Percentiles rank a stretch among this genome's conserved stretches.
Conservation (phyloP, 805 yeast species). For the Metschnikowia gruessii region DNA sequence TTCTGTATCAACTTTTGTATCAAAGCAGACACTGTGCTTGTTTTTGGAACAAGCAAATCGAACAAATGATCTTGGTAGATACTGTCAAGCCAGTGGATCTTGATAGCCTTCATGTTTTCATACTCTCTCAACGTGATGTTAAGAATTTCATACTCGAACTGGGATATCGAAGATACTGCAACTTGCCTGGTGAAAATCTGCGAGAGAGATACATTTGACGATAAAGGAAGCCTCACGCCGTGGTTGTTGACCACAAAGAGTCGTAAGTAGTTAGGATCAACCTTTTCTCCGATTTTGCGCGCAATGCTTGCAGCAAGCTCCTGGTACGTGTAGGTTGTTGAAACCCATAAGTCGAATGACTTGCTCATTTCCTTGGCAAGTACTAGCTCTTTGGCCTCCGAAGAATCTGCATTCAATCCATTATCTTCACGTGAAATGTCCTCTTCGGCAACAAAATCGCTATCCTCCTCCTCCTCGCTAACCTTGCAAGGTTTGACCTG, state of each 20-base stretch:
- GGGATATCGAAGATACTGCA: constrained; percentile 42
- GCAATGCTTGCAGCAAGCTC: constrained; percentile 65
- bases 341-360: constrained; percentile 64
- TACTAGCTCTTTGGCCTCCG: constrained; percentile 19
- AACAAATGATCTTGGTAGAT: constrained; percentile 64
- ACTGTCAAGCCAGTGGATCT: constrained; percentile 68
- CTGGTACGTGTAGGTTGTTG: constrained; percentile 54
- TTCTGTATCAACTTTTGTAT: constrained; percentile 55
- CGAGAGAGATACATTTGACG: constrained; percentile 34
- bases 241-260: constrained; percentile 58
- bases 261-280: constrained; percentile 61
- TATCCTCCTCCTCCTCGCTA: constrained; percentile 53
- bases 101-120: constrained; percentile 69
- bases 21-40: constrained; percentile 55
- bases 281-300: constrained; percentile 38
- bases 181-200: constrained; percentile 42
- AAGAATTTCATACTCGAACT: constrained; percentile 72
- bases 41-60: constrained; percentile 67
- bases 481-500: constrained; percentile 47
- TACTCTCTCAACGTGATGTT: constrained; percentile 71
- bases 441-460: constrained; percentile 39
- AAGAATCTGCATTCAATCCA: constrained; percentile 18
- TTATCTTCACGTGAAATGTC: constrained; percentile 7
- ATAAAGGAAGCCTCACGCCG: constrained; percentile 53
- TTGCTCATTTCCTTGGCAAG: constrained; percentile 23